Evolutionary conservation across 352 stramenopile genomes (phyloP).

Genomic region (Globisporangium paddicum): DNA sequence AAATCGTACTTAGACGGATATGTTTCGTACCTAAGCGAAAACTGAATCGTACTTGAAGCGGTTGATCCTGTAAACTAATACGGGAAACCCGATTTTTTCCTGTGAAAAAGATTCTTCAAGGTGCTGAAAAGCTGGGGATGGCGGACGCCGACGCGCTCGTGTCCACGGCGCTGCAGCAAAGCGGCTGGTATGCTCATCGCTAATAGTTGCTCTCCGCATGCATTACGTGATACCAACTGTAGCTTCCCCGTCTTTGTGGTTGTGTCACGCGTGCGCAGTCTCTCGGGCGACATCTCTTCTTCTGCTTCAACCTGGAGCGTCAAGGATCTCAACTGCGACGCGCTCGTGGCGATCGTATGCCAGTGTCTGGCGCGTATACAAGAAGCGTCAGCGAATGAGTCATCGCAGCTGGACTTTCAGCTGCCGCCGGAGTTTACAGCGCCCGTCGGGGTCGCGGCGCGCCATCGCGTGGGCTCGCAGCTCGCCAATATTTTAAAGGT

Average conservation of each 20-base stretch:
- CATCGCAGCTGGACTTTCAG: conserved; percentile 18
- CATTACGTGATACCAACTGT: background rate
- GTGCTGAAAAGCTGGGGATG: conserved; percentile 18
- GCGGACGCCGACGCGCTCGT: conserved; percentile 43
- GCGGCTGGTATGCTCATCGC: conserved; percentile 24
- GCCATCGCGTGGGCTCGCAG: conserved; percentile 71
- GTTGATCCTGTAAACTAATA: too few relatives aligned
- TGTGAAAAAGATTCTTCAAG: background rate
- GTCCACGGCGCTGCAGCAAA: conserved; percentile 45
- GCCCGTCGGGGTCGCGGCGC: conserved; percentile 55
- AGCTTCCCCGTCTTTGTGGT: background rate
- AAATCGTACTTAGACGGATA: too few relatives aligned
- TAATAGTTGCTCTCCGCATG: background rate
- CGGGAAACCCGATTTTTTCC: too few relatives aligned
- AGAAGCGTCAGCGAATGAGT: conserved; percentile 7
- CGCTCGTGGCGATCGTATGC: conserved; percentile 42
- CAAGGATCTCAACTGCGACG: conserved; percentile 34
- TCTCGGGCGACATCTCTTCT: background rate
- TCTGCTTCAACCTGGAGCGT: conserved; percentile 13
- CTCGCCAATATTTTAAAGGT: conserved; percentile 77
- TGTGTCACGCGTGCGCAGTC: background rate
- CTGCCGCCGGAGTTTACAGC: conserved; percentile 17
- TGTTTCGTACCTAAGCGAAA: too few relatives aligned
- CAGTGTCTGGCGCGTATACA: conserved; percentile 39
- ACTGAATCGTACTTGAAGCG: too few relatives aligned